Percentiles rank a stretch among this genome's conserved stretches.
Evolutionary conservation across 176 grass and related monocot genomes (phyloP).

Genomic region (Aegilops bicornis): DNA sequence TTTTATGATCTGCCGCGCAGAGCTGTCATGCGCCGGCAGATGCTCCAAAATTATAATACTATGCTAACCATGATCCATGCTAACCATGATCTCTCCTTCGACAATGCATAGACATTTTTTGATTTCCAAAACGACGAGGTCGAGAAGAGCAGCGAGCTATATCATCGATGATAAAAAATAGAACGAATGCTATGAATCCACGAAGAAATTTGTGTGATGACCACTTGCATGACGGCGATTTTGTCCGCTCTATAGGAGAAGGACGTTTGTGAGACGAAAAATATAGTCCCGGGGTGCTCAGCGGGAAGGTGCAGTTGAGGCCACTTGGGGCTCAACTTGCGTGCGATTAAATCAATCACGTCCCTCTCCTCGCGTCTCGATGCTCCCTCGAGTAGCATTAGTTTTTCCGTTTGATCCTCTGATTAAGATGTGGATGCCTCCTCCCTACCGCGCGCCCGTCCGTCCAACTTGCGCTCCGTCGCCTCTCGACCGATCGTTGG

Average conservation of each 20-base stretch:
- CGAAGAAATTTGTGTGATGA: not conserved
- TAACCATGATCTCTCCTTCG: not conserved
- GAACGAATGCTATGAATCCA: not conserved
- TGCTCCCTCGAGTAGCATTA: not conserved
- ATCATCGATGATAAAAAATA: not conserved
- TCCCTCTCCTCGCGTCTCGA: not conserved
- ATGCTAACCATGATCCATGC: not conserved
- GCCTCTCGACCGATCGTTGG: not conserved
- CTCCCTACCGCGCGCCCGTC: not conserved
- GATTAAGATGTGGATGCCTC: not conserved
- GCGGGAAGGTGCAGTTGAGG: not conserved
- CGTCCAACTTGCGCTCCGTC: slow-evolving; percentile 5
- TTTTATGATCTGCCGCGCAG: not conserved
- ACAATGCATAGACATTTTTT: not conserved
- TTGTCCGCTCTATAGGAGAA: not conserved
- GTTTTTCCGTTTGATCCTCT: not conserved
- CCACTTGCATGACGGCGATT: not conserved
- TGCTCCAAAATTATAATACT: not conserved
- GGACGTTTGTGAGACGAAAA: not conserved
- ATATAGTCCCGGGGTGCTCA: not conserved
- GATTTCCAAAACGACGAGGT: not conserved
- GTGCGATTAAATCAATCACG: not conserved
- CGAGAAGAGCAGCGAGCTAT: not conserved
- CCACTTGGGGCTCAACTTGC: slow-evolving; percentile 8
- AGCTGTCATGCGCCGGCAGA: slow-evolving; percentile 4